Evolutionary conservation across 2,329 filamentous ascomycete species (phyloP), one percentile per base, ranked within the genome.

Genomic region (Epichloe sp.): DNA sequence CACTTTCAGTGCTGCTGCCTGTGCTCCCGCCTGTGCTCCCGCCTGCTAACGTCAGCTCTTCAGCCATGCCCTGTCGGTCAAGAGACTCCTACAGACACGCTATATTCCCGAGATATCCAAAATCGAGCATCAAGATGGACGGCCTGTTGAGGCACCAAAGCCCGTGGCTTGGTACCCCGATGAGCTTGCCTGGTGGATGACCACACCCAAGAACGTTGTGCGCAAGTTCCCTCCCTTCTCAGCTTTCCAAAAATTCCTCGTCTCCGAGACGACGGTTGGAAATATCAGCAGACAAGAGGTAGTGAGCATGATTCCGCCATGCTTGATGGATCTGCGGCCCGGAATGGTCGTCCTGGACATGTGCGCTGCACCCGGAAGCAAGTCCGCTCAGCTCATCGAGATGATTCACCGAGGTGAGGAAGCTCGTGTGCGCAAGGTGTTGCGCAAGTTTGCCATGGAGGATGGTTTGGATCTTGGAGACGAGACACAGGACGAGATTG

Each of bases 201-300:
- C 90, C 44, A 97, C 91, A 5, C 88, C 93, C 55, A 98, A 97
- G 77, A 90, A 95, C 63, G 85, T 97, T 57, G 80, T 98, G 55
- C 85, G 93, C 61, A 90, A 90, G 65, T 95, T 95, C 68, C 82
- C 88, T 37, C 93, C 93, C 3, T 98, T 98, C 66, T 84, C 89
- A 47, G 85, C 87, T 31, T 97, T 98, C 71, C 93, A 98, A 95
- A 95, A 94, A 66, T 98, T 96, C 73, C 78, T 98, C 48, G 93
- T 98, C 47, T 94, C 91, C 49, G 93, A 98, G 75, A 96, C 93
- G 4, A 89, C 86, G 52, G 89, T 97, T 21, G 93, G 93, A 61
- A 98, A 97, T 67, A 97, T 98, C 62, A 95, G 87, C 69, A 82
- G 93, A 61, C 93, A 98, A 69, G 93, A 98, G 71, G 85, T 95